These are phyloP conservation scores for Chamaenerion angustifolium DNA, from an alignment of 345 rosid genomes.

Conservation along the genomic window DNA sequence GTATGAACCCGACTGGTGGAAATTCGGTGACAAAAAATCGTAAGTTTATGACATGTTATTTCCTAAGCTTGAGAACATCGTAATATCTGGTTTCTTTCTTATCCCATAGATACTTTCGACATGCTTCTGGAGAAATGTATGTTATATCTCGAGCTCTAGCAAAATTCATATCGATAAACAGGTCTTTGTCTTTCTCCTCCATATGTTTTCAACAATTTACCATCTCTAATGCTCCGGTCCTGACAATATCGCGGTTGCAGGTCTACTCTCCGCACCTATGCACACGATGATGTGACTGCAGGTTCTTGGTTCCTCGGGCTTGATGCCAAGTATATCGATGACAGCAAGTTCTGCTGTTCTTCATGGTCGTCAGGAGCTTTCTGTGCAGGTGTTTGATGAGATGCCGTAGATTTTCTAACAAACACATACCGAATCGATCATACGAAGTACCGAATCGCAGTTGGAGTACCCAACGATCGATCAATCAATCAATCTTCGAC, in stretches of 20 bases:
- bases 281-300: constrained; percentile 15
- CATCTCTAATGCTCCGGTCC: background rate
- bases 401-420: too few relatives aligned
- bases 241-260: constrained; percentile 3
- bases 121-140: constrained; percentile 16
- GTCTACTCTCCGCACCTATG: constrained; percentile 13
- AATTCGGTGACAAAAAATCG: constrained; percentile 48
- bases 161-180: constrained; percentile 12
- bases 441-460: too few relatives aligned
- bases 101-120: constrained; percentile 13
- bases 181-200: background rate
- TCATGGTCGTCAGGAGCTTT: constrained; percentile 17
- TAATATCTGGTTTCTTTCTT: background rate
- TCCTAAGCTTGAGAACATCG: background rate
- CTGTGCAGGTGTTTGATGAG: constrained; percentile 12
- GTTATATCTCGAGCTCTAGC: constrained; percentile 16
- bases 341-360: constrained; percentile 19
- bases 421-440: too few relatives aligned
- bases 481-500: too few relatives aligned
- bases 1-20: constrained; percentile 82
- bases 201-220: background rate
- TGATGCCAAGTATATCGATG: constrained; percentile 26
- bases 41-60: constrained; percentile 9
- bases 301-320: constrained; percentile 36
- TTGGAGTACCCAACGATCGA: too few relatives aligned